phyloP scores from a whole-genome alignment of 2,329 filamentous ascomycete species.

The Penicillium sp. region DNA sequence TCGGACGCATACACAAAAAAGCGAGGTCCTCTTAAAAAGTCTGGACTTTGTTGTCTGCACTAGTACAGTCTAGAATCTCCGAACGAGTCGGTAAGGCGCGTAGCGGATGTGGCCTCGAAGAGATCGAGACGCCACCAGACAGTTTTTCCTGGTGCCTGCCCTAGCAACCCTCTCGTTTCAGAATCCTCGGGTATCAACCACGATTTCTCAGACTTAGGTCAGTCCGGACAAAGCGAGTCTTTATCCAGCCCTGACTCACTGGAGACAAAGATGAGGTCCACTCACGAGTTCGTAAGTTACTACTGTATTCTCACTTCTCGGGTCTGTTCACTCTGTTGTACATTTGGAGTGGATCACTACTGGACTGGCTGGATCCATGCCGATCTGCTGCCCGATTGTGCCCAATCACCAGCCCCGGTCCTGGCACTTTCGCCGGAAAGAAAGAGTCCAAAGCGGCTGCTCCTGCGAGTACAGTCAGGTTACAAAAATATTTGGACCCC shows the following conservation, averaged over 20 bases:
- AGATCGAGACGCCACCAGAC: background rate
- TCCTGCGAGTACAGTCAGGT: too few relatives aligned
- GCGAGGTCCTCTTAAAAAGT: background rate
- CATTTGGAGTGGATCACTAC: background rate
- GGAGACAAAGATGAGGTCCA: too few relatives aligned
- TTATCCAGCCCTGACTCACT: background rate
- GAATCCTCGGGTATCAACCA: background rate
- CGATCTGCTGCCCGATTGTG: slow-evolving; percentile 20
- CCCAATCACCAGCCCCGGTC: slow-evolving; percentile 18
- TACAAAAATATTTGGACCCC: too few relatives aligned
- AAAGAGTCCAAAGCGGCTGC: background rate
- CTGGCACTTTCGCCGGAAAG: background rate
- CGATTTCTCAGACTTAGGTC: background rate
- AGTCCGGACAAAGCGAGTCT: background rate
- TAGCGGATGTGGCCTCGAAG: background rate
- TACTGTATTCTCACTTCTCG: too few relatives aligned
- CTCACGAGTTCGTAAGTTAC: too few relatives aligned
- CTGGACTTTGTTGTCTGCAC: background rate
- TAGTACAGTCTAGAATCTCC: background rate
- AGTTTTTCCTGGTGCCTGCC: background rate
- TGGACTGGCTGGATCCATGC: slow-evolving; percentile 1
- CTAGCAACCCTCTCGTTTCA: background rate
- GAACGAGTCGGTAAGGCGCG: background rate
- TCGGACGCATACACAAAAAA: background rate
- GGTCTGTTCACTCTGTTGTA: too few relatives aligned